Percentiles rank a stretch among this genome's conserved stretches.
Evolutionary conservation across 2,329 filamentous ascomycete species (phyloP).

Genomic region (Penicillium digitatum): DNA sequence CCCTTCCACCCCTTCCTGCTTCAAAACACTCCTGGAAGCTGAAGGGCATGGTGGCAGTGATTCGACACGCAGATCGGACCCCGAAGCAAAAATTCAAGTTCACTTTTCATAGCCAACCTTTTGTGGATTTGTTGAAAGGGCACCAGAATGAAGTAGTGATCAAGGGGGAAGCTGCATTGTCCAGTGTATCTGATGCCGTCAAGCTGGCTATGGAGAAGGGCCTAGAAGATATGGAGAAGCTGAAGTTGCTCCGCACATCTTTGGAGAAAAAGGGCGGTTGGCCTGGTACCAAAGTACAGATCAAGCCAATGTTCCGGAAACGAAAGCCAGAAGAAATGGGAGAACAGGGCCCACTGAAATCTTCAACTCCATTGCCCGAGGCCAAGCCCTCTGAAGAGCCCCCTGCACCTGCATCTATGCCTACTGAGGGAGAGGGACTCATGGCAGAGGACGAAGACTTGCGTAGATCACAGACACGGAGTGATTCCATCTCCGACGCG

Average conservation of each 20-base stretch:
- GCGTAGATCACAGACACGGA: constrained; percentile 57
- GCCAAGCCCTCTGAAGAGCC: constrained; percentile 20
- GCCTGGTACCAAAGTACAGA: constrained; percentile 96
- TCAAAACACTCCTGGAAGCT: constrained; percentile 95
- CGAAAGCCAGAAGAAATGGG: constrained; percentile 63
- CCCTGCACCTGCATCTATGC: constrained; percentile 19
- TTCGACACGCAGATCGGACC: constrained; percentile 92
- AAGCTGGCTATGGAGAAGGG: constrained; percentile 72
- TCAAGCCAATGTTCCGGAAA: constrained; percentile 98
- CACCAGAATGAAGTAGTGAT: constrained; percentile 95
- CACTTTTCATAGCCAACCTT: constrained; percentile 94
- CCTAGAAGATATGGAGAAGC: constrained; percentile 79
- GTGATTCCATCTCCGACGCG: constrained; percentile 82
- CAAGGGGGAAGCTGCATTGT: constrained; percentile 82
- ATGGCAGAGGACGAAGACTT: constrained; percentile 31
- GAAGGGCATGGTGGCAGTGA: constrained; percentile 94
- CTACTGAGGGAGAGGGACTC: constrained; percentile 19
- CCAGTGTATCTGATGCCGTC: constrained; percentile 85
- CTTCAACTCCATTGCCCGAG: constrained; percentile 8
- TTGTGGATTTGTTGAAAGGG: constrained; percentile 88
- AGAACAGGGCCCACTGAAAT: constrained; percentile 25
- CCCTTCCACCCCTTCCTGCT: constrained; percentile 56
- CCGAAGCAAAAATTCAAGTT: constrained; percentile 99
- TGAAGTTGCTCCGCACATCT: constrained; percentile 80
- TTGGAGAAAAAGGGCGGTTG: constrained; percentile 88